Base-by-base conservation (phyloP, 768 basidiomycete genomes). In the Calocybe cyanea region DNA sequence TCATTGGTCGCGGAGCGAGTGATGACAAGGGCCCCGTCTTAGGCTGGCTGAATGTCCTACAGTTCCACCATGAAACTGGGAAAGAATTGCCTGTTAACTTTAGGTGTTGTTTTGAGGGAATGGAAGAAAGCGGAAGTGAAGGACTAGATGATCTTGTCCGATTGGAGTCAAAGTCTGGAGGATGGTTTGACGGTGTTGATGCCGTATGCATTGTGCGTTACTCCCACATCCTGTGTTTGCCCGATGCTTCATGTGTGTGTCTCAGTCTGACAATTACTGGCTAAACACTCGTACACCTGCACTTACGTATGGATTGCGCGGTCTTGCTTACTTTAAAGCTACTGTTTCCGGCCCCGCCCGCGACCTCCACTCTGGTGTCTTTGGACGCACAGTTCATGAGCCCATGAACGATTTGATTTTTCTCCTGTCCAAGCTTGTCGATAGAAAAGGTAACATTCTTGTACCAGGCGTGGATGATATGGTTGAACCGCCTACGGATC, bases 261-360 rank as follows among this genome's bases (percentile, higher is more conserved):
- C n/a, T 28, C 55, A 89, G 87, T 85, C 84, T 25, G 94, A 96
- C 65, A 95, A 94, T 69, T 95, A 94, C 67, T 96, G 94, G 94
- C 67, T 91, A 41, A 89, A 89, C 64, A 80, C 80, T 0, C 82
- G 85, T 35, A 89, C 85, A 2, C 88, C 88, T 0, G 83, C 76
- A 31, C 62, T 91, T 44, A 95, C 92, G 0, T 94, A 93, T 55
- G 92, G 92, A 47, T 78, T 94, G 19, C 85, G 93, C 38, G 93
- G 93, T 7, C 69, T 96, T 40, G 75, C 81, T 31, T 97, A 96
- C 73, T 93, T 85, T 76, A 85, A 83, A 52, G 69, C 92, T 51
- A 81, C 80, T 21, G 69, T 98, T 41, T 73, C 84, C 3, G 95
- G 95, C 3, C 94, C 95, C 3, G 82, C 72, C 15, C 75, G 85